These are phyloP conservation scores for Trichocomaceae sp. DNA, from an alignment of 2,329 filamentous ascomycete species.

Conservation along the genomic window DNA sequence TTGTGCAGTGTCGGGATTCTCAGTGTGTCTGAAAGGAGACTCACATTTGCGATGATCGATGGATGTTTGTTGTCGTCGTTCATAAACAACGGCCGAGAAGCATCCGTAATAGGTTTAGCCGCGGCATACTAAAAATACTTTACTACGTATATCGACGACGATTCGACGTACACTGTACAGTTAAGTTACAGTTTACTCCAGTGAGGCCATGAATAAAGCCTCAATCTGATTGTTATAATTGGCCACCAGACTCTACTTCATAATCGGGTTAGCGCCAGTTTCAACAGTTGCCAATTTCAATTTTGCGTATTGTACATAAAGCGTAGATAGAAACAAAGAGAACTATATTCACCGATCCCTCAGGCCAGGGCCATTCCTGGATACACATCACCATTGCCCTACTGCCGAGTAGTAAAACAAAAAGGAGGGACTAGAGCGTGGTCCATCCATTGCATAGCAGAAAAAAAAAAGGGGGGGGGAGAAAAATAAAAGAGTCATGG, in stretches of 20 bases:
- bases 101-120: no score
- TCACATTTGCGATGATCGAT: no score
- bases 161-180: no score
- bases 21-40: no score
- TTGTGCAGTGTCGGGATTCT: no score
- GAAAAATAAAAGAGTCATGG: neutral
- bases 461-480: neutral
- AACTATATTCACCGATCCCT: neutral
- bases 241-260: neutral
- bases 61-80: no score
- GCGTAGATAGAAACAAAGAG: neutral
- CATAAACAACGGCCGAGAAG: no score
- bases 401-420: neutral
- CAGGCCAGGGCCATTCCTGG: neutral
- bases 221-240: no score
- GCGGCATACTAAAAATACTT: no score
- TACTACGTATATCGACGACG: no score
- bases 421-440: neutral
- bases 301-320: constrained; percentile 9
- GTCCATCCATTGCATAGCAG: neutral
- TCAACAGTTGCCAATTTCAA: neutral
- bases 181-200: no score
- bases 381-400: constrained; percentile 1
- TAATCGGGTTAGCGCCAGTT: neutral
- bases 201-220: no score